Evolutionary conservation across 352 stramenopile species (phyloP).

Genomic region (Phytophthora melonis): DNA sequence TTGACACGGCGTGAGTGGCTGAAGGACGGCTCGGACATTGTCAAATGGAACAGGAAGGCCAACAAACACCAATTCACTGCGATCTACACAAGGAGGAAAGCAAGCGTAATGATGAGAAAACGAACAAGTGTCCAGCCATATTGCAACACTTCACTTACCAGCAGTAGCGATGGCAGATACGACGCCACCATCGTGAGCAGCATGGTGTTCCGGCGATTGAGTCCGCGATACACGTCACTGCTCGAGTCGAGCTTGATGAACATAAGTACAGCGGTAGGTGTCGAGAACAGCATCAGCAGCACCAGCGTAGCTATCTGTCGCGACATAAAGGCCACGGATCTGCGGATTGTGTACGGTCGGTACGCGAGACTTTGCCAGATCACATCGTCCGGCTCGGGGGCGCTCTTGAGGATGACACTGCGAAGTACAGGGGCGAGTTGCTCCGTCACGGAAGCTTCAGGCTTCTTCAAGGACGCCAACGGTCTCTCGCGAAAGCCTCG

Average conservation of each 20-base stretch:
- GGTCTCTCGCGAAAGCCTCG: conserved; percentile 32
- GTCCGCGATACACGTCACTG: conserved; percentile 62
- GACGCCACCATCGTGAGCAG: conserved; percentile 70
- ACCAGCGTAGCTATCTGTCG: conserved; percentile 62
- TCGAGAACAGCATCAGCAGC: conserved; percentile 79
- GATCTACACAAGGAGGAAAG: conserved; percentile 50
- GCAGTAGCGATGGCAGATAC: conserved; percentile 77
- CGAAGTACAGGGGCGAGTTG: conserved; percentile 53
- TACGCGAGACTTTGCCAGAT: conserved; percentile 83
- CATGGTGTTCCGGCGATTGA: conserved; percentile 57
- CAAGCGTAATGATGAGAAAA: not conserved
- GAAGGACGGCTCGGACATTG: conserved; percentile 72
- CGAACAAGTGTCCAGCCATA: not conserved
- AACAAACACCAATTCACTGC: conserved; percentile 79
- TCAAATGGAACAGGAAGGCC: conserved; percentile 72
- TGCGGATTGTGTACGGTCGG: conserved; percentile 52
- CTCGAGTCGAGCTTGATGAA: conserved; percentile 84
- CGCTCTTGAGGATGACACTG: conserved; percentile 67
- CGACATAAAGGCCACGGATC: conserved; percentile 47
- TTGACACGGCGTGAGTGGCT: conserved; percentile 72
- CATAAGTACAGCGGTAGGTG: conserved; percentile 80
- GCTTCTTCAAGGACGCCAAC: conserved; percentile 23
- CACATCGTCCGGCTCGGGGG: conserved; percentile 80
- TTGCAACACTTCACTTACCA: conserved; percentile 44
- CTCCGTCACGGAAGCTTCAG: conserved; percentile 19